Percentiles rank a stretch among this genome's conserved stretches.
Evolutionary conservation across 2,329 filamentous ascomycete species (phyloP).

Genomic region (Microcyclospora pomicola): DNA sequence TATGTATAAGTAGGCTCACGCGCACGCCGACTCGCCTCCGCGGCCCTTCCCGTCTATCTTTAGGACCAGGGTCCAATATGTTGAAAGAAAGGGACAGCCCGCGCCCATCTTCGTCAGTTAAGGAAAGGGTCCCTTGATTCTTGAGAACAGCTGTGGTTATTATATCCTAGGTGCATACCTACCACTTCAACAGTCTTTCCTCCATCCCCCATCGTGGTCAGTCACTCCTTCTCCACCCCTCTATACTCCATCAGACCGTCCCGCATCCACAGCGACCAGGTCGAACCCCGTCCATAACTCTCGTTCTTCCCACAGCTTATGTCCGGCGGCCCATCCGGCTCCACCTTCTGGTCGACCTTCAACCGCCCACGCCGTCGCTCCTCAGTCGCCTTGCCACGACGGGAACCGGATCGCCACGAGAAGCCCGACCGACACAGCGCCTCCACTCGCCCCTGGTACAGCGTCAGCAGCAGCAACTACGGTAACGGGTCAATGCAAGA

Average conservation of each 20-base stretch:
- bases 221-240: background rate
- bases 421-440: constrained; percentile 30
- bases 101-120: too few species aligned
- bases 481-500: constrained; percentile 17
- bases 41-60: too few species aligned
- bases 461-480: background rate
- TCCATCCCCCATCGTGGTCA: background rate
- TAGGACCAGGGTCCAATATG: too few species aligned
- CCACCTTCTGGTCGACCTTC: constrained; percentile 35
- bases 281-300: background rate
- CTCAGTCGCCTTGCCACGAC: constrained; percentile 37
- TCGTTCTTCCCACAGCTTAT: background rate
- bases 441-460: constrained; percentile 6
- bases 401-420: constrained; percentile 31
- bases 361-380: constrained; percentile 34
- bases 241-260: background rate
- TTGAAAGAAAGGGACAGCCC: too few species aligned
- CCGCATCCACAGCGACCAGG: background rate
- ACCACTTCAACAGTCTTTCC: background rate
- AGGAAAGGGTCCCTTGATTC: too few species aligned
- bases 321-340: constrained; percentile 19
- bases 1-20: too few species aligned
- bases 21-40: too few species aligned
- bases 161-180: too few species aligned
- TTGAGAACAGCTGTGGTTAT: too few species aligned